These are phyloP conservation scores for Hypoxylon sp. DNA, from an alignment of 2,329 filamentous ascomycete species.

Conservation along the genomic window DNA sequence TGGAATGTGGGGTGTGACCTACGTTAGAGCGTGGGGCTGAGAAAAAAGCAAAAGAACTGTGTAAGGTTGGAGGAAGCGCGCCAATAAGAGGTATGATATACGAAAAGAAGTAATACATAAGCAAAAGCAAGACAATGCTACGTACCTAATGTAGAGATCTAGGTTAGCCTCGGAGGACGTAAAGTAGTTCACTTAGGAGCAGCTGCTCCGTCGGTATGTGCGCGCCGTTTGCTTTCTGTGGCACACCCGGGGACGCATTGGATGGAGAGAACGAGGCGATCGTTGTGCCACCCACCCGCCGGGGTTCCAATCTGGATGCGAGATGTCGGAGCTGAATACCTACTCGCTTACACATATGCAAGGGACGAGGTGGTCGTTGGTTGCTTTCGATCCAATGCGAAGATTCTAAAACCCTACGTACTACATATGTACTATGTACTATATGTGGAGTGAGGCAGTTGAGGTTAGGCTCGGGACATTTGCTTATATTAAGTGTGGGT, in stretches of 20 bases:
- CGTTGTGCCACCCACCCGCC: too few species aligned
- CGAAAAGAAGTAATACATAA: neutral
- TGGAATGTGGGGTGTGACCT: neutral
- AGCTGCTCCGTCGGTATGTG: slow-evolving; percentile 3
- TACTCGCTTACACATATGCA: slow-evolving; percentile 8
- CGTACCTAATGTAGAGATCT: too few species aligned
- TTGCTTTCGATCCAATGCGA: neutral
- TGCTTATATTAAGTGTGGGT: too few species aligned
- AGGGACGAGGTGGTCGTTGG: slow-evolving; percentile 5
- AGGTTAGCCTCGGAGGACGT: neutral
- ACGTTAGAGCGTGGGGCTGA: neutral
- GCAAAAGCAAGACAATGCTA: neutral
- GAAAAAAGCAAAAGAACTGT: neutral
- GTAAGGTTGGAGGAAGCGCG: neutral
- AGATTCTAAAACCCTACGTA: neutral
- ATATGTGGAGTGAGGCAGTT: too few species aligned
- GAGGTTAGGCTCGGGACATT: too few species aligned
- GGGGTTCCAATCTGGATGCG: too few species aligned
- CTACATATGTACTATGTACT: neutral
- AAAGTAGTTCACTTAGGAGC: neutral
- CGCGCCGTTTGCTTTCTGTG: slow-evolving; percentile 18
- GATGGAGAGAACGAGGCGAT: too few species aligned
- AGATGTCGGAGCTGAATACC: neutral
- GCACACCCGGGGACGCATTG: slow-evolving; percentile 12
- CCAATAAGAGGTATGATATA: neutral